Percentiles rank a stretch among this genome's conserved stretches.
These are phyloP conservation scores for Ophiocordyceps sinensis DNA, from an alignment of 2,329 filamentous ascomycete species.

Conservation along the genomic window DNA sequence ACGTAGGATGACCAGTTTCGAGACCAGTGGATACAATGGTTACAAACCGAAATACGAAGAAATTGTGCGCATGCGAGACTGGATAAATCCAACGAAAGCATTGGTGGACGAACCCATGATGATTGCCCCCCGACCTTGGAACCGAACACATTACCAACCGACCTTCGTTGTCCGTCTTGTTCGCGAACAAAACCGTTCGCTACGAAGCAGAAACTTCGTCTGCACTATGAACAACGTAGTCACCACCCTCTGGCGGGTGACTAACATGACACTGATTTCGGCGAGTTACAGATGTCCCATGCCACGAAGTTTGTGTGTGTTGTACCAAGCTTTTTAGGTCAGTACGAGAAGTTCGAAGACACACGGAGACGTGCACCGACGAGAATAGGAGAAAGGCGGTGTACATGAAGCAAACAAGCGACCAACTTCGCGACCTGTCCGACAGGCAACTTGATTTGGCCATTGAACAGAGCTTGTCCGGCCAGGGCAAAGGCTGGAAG, in stretches of 20 bases:
- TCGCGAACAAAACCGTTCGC: background rate
- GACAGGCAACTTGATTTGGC: conserved; percentile 1
- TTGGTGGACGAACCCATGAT: background rate
- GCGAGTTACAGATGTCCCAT: background rate
- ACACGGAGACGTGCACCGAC: background rate
- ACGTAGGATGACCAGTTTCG: background rate
- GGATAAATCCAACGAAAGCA: background rate
- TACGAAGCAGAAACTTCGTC: background rate
- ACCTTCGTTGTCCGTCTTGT: conserved; percentile 1
- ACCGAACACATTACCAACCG: background rate
- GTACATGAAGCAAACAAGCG: conserved; percentile 1
- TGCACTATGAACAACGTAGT: background rate
- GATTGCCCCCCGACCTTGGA: background rate
- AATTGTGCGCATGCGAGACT: background rate
- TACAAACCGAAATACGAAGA: background rate
- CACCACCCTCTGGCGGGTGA: background rate
- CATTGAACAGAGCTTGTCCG: background rate
- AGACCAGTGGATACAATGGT: background rate
- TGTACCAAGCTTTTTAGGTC: background rate
- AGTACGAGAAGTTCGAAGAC: background rate
- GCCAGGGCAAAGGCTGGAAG: background rate
- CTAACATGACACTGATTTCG: background rate
- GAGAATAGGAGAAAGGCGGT: background rate
- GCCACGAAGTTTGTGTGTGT: background rate
- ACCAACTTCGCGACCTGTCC: background rate